Evolutionary conservation across 768 basidiomycete genomes (phyloP).

Genomic region (Collybiopsis luxurians): DNA sequence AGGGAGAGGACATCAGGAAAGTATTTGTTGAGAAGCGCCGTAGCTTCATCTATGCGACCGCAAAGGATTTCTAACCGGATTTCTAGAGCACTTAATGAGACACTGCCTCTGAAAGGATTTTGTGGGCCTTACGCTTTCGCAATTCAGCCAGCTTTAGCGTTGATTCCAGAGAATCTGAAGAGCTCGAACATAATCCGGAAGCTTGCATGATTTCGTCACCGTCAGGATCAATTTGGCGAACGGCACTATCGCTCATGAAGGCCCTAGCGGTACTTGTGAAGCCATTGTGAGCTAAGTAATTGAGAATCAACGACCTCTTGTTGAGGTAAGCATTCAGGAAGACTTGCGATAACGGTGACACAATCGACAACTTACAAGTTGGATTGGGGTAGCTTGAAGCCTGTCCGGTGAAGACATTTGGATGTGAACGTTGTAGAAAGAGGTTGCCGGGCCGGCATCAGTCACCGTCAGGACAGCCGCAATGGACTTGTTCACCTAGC

Average conservation of each 20-base stretch:
- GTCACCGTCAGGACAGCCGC: too few relatives aligned
- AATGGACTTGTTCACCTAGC: too few relatives aligned
- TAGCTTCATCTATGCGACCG: constrained; percentile 75
- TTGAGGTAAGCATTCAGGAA: neutral
- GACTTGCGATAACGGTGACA: neutral
- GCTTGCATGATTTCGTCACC: constrained; percentile 56
- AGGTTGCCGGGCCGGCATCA: too few relatives aligned
- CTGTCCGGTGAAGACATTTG: neutral
- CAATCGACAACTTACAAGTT: constrained; percentile 1
- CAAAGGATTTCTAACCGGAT: constrained; percentile 68
- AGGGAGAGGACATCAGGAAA: constrained; percentile 68
- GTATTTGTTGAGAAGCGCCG: constrained; percentile 58
- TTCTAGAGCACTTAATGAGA: constrained; percentile 37
- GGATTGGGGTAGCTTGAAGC: constrained; percentile 1
- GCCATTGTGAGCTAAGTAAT: constrained; percentile 74
- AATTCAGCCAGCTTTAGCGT: constrained; percentile 45
- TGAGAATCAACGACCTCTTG: constrained; percentile 68
- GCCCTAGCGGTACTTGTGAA: constrained; percentile 70
- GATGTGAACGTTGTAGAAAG: neutral
- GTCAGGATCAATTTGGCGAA: constrained; percentile 64
- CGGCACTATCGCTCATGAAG: constrained; percentile 61
- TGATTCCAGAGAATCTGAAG: constrained; percentile 31
- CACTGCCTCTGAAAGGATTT: constrained; percentile 2
- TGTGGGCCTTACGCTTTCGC: constrained; percentile 48
- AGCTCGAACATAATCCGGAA: neutral